Conservation (phyloP, 805 yeast species). For the Jamesozyma spencerorum region DNA sequence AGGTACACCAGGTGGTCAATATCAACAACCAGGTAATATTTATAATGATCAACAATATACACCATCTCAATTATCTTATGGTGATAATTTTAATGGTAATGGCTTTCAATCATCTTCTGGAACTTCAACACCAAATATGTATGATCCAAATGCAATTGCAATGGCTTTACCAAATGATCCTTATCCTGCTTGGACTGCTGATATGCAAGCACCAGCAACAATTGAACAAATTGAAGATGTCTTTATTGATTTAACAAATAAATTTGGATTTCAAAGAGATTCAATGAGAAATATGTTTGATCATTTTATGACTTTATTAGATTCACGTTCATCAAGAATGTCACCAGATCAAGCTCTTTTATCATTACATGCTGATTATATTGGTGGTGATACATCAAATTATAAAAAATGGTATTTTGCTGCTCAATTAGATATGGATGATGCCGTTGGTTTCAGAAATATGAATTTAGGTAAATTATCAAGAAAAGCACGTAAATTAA, state of each 20-base stretch:
- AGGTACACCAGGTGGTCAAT: constrained; percentile 39
- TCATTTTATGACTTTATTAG: constrained; percentile 75
- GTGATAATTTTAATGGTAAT: constrained; percentile 31
- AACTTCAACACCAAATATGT: constrained; percentile 85
- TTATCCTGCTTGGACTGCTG: constrained; percentile 98
- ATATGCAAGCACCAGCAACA: constrained; percentile 78
- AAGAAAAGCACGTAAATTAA: constrained; percentile 69
- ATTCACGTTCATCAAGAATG: constrained; percentile 81
- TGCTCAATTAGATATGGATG: constrained; percentile 80
- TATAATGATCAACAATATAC: constrained; percentile 42
- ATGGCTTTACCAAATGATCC: constrained; percentile 81
- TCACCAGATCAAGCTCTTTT: constrained; percentile 79
- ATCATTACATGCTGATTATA: constrained; percentile 77
- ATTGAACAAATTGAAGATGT: constrained; percentile 82
- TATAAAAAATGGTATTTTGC: constrained; percentile 86
- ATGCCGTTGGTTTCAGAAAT: constrained; percentile 73
- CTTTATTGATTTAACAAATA: constrained; percentile 72
- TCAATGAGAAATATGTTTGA: constrained; percentile 89
- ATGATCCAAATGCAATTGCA: constrained; percentile 54
- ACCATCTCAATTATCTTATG: constrained; percentile 81
- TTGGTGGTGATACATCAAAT: constrained; percentile 81
- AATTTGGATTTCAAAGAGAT: constrained; percentile 85
- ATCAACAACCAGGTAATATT: neutral
- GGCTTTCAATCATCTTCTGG: constrained; percentile 70
- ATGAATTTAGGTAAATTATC: constrained; percentile 64